These are phyloP conservation scores for Neurospora cerealis DNA, from an alignment of 495 filamentous ascomycete species.

Conservation along the genomic window DNA sequence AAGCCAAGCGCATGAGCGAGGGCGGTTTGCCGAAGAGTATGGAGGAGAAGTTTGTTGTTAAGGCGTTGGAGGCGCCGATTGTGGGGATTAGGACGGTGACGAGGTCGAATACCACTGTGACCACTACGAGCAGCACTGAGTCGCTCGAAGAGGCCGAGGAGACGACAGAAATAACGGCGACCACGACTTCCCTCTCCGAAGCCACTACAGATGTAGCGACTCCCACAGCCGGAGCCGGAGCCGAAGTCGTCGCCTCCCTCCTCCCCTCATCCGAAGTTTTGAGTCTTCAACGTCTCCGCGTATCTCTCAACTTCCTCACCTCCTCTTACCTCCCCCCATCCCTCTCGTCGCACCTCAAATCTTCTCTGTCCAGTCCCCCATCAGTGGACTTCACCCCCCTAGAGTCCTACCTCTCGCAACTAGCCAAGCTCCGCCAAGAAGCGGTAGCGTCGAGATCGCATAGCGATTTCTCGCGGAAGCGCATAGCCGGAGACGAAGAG, in stretches of 20 bases:
- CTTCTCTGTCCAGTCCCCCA: conserved; percentile 25
- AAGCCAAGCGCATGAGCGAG: conserved; percentile 57
- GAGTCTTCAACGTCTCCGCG: conserved; percentile 61
- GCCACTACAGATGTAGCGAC: conserved; percentile 10
- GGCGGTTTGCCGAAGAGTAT: conserved; percentile 64
- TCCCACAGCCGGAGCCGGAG: background rate
- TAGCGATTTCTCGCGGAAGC: conserved; percentile 68
- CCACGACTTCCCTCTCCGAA: conserved; percentile 26
- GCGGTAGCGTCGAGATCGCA: conserved; percentile 51
- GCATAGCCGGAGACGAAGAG: conserved; percentile 53
- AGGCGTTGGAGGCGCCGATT: conserved; percentile 65
- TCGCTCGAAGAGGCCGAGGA: background rate
- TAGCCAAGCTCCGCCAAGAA: conserved; percentile 57
- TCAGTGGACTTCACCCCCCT: conserved; percentile 58
- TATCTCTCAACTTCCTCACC: conserved; percentile 66
- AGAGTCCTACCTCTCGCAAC: conserved; percentile 51
- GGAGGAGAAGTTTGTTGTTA: conserved; percentile 74
- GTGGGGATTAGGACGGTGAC: conserved; percentile 40
- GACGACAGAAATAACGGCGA: conserved; percentile 10
- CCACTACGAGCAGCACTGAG: background rate
- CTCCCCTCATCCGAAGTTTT: conserved; percentile 40
- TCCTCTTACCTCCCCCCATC: conserved; percentile 54
- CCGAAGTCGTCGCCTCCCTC: conserved; percentile 31
- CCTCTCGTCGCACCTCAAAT: conserved; percentile 40
- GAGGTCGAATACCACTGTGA: background rate